phyloP scores from a whole-genome alignment of 306 rosid species.

The Glycyrrhiza uralensis region DNA sequence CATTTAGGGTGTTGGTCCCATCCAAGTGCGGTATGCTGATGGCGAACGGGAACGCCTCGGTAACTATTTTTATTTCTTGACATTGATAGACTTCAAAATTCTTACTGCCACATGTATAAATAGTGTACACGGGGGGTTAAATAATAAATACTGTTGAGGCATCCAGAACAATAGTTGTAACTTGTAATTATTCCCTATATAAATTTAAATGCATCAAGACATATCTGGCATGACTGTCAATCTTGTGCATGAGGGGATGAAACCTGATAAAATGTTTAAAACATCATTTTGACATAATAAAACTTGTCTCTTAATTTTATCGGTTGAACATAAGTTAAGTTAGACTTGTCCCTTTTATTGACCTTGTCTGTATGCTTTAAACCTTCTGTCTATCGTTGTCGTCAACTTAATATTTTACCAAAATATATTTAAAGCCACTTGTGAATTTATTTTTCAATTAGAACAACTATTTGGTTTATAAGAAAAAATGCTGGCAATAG shows the following conservation, averaged over 20 bases:
- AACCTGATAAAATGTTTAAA: background rate
- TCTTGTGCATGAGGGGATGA: background rate
- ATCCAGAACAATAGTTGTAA: background rate
- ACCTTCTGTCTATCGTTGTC: background rate
- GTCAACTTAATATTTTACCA: conserved; percentile 1
- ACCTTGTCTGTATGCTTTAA: conserved; percentile 1
- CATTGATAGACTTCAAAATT: conserved; percentile 14
- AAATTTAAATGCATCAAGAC: conserved; percentile 1
- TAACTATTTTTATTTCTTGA: conserved; percentile 35
- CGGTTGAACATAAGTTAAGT: background rate
- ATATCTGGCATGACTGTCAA: background rate
- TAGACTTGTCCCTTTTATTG: background rate
- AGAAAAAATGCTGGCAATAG: background rate
- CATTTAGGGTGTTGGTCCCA: conserved; percentile 81
- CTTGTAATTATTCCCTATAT: background rate
- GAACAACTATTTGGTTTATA: background rate
- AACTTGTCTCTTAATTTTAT: conserved; percentile 3
- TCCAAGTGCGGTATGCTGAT: conserved; percentile 98
- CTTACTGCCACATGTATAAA: background rate
- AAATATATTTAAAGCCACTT: background rate
- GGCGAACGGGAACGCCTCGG: conserved; percentile 99
- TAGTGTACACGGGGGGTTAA: background rate
- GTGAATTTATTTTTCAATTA: background rate
- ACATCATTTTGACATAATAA: background rate
- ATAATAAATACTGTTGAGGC: background rate